phyloP scores from a whole-genome alignment of 1,284 basidiomycete species.

The Boletus mariae region DNA sequence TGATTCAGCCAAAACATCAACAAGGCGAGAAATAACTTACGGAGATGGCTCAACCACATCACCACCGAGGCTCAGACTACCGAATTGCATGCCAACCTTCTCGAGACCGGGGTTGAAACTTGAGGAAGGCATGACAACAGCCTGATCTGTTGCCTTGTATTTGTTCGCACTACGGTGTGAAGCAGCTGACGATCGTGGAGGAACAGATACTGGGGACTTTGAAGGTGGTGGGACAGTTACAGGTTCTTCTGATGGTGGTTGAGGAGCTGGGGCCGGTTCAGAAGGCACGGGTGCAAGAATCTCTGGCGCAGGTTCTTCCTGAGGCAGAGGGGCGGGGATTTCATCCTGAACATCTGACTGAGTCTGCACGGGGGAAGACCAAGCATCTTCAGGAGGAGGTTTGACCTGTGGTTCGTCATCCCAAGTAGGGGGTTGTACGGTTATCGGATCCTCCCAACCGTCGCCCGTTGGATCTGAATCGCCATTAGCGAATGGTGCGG shows the following conservation, averaged over 20 bases:
- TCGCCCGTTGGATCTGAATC: slow-evolving; percentile 38
- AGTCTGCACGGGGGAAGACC: slow-evolving; percentile 33
- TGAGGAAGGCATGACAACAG: slow-evolving; percentile 69
- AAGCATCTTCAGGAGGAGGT: slow-evolving; percentile 40
- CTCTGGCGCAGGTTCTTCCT: slow-evolving; percentile 23
- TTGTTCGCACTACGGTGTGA: slow-evolving; percentile 55
- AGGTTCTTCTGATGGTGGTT: slow-evolving; percentile 18
- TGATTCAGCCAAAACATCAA: slow-evolving; percentile 8
- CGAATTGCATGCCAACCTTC: slow-evolving; percentile 81
- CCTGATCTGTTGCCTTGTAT: slow-evolving; percentile 67
- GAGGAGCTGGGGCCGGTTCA: slow-evolving; percentile 15
- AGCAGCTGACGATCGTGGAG: slow-evolving; percentile 45
- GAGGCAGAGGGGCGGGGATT: not conserved
- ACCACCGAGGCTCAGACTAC: slow-evolving; percentile 68
- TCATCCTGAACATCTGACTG: slow-evolving; percentile 25
- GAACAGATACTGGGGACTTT: slow-evolving; percentile 34
- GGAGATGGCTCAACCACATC: slow-evolving; percentile 52
- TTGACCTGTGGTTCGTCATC: slow-evolving; percentile 61
- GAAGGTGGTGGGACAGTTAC: slow-evolving; percentile 21
- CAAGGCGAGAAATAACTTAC: slow-evolving; percentile 35
- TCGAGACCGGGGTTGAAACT: slow-evolving; percentile 58
- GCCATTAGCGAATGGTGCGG: slow-evolving; percentile 30
- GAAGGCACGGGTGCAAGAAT: slow-evolving; percentile 5
- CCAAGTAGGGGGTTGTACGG: slow-evolving; percentile 66
- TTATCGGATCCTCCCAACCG: slow-evolving; percentile 74